Percentiles rank a stretch among this genome's conserved stretches.
These are phyloP conservation scores for Harringtonia aguacate DNA, from an alignment of 2,329 filamentous ascomycete species.

Conservation along the genomic window DNA sequence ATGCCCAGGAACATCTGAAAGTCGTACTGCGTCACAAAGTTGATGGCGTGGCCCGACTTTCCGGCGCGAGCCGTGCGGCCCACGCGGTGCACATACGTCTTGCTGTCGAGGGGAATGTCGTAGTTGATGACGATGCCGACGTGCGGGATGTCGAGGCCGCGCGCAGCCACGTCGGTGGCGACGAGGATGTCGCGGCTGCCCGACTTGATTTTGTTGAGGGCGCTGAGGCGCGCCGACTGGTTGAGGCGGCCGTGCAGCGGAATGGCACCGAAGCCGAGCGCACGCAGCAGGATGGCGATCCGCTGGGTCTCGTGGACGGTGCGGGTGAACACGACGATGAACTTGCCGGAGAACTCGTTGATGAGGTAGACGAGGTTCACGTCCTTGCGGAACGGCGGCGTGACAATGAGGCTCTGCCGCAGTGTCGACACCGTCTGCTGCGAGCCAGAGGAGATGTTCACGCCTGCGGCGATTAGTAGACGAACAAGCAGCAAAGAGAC, in stretches of 20 bases:
- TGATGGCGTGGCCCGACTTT: conserved; percentile 72
- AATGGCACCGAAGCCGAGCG: conserved; percentile 81
- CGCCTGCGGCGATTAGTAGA: conserved; percentile 35
- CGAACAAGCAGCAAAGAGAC: background rate
- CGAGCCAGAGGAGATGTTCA: conserved; percentile 71
- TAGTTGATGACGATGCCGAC: conserved; percentile 82
- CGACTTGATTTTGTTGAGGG: conserved; percentile 80
- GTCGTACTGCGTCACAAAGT: conserved; percentile 79
- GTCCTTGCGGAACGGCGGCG: conserved; percentile 82
- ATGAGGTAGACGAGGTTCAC: conserved; percentile 77
- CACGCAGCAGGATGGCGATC: conserved; percentile 69
- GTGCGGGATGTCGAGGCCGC: conserved; percentile 86
- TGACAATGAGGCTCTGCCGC: conserved; percentile 76
- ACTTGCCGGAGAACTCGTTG: conserved; percentile 79
- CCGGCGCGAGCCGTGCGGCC: conserved; percentile 82
- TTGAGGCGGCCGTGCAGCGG: conserved; percentile 87
- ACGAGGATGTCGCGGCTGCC: conserved; percentile 77
- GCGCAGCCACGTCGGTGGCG: conserved; percentile 86
- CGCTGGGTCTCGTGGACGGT: conserved; percentile 89
- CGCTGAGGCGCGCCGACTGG: conserved; percentile 76
- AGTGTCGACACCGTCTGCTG: conserved; percentile 89
- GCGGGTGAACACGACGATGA: conserved; percentile 79
- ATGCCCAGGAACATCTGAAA: conserved; percentile 72
- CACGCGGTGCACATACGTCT: conserved; percentile 85
- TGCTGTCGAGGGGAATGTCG: conserved; percentile 73